These are phyloP conservation scores for button mushroom (Agaricus bisporus) DNA, from an alignment of 768 basidiomycete genomes.

Conservation along the genomic window DNA sequence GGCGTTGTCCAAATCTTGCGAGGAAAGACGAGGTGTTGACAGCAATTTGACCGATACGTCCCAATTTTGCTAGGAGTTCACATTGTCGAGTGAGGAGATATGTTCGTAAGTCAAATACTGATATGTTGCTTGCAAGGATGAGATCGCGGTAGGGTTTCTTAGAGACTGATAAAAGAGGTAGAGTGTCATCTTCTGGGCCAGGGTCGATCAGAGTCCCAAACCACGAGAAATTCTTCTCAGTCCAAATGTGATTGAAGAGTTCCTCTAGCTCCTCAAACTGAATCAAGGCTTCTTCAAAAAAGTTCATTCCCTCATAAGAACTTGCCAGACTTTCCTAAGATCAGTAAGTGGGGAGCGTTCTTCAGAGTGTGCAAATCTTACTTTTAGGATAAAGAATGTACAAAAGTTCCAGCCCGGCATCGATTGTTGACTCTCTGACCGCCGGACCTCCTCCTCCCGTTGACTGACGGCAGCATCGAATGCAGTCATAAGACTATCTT, in stretches of 20 bases:
- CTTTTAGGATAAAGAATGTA: conserved; percentile 95
- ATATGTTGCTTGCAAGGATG: conserved; percentile 85
- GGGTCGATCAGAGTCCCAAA: conserved; percentile 82
- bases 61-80: conserved; percentile 61
- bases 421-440: conserved; percentile 82
- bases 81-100: conserved; percentile 90
- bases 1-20: conserved; percentile 62
- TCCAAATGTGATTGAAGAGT: conserved; percentile 67
- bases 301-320: conserved; percentile 85
- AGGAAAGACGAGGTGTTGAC: conserved; percentile 72
- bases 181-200: conserved; percentile 65
- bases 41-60: conserved; percentile 64
- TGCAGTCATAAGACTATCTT: conserved; percentile 80
- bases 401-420: conserved; percentile 99
- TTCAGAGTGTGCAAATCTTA: conserved; percentile 20
- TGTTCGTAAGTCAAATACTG: conserved; percentile 88
- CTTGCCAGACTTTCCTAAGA: conserved; percentile 86
- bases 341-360: conserved; percentile 13
- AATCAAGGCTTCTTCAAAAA: conserved; percentile 83
- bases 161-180: conserved; percentile 68
- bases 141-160: conserved; percentile 88
- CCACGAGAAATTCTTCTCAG: conserved; percentile 86
- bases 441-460: conserved; percentile 85
- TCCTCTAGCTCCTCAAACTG: conserved; percentile 92
- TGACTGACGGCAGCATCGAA: conserved; percentile 75